phyloP scores from a whole-genome alignment of 2,329 filamentous ascomycete genomes.

The Phoma herbarum region DNA sequence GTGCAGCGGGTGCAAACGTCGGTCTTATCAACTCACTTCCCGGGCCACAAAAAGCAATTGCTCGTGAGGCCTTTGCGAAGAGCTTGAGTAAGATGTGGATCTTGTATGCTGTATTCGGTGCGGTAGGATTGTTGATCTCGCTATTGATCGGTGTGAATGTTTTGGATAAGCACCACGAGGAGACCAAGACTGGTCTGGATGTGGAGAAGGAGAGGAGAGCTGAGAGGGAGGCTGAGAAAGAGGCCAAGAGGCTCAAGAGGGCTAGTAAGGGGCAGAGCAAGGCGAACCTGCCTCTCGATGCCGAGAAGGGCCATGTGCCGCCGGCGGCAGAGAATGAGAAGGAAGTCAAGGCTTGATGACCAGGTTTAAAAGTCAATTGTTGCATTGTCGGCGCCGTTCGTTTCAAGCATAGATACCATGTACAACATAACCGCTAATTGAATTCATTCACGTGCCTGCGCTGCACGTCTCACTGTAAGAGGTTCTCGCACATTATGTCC shows the following conservation, averaged over 20 bases:
- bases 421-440: neutral
- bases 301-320: conserved; percentile 8
- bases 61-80: conserved; percentile 55
- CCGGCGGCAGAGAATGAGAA: conserved; percentile 3
- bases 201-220: conserved; percentile 52
- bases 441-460: neutral
- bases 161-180: conserved; percentile 55
- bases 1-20: conserved; percentile 68
- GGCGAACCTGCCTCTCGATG: conserved; percentile 12
- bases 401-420: conserved; percentile 11
- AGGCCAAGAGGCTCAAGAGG: conserved; percentile 41
- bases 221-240: conserved; percentile 46
- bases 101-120: conserved; percentile 56
- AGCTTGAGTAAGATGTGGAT: conserved; percentile 60
- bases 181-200: conserved; percentile 61
- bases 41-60: conserved; percentile 54
- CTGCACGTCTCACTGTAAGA: neutral
- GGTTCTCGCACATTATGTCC: neutral
- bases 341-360: conserved; percentile 4
- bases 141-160: conserved; percentile 55
- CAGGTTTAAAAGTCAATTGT: neutral
- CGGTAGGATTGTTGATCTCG: conserved; percentile 50
- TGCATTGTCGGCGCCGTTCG: neutral
- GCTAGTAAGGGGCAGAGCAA: conserved; percentile 29
- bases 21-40: conserved; percentile 64